Evolutionary conservation across 1,284 basidiomycete genomes (phyloP).

Genomic region (Mycena citricolor): DNA sequence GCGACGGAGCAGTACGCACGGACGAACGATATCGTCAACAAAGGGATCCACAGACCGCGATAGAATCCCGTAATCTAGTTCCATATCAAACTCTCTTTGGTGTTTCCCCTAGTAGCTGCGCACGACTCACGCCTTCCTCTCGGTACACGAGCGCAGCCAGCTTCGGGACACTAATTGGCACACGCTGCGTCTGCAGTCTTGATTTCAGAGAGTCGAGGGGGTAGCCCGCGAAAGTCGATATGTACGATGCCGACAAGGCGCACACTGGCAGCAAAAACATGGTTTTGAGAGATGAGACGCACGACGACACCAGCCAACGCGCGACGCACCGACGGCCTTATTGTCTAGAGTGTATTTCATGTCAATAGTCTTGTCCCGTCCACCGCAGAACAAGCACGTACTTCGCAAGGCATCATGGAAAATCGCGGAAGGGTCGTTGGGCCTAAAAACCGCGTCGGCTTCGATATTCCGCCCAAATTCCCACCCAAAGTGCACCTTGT

Average conservation of each 20-base stretch:
- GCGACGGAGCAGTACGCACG: slow-evolving; percentile 60
- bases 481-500: slow-evolving; percentile 46
- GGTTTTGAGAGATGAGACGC: not conserved
- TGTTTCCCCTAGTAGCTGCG: not conserved
- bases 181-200: slow-evolving; percentile 84
- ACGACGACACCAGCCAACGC: not conserved
- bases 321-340: slow-evolving; percentile 59
- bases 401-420: slow-evolving; percentile 70
- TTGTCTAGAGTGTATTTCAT: no score
- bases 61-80: slow-evolving; percentile 77
- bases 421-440: slow-evolving; percentile 46
- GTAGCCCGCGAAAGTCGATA: slow-evolving; percentile 81
- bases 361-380: slow-evolving; percentile 21
- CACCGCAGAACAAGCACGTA: slow-evolving; percentile 33
- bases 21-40: slow-evolving; percentile 96
- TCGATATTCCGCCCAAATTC: slow-evolving; percentile 18
- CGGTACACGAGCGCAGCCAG: slow-evolving; percentile 76
- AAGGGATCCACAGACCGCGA: slow-evolving; percentile 87
- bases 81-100: slow-evolving; percentile 4
- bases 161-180: slow-evolving; percentile 69
- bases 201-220: slow-evolving; percentile 92
- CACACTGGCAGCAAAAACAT: slow-evolving; percentile 40
- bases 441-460: slow-evolving; percentile 24
- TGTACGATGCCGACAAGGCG: slow-evolving; percentile 78
- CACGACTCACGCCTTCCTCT: slow-evolving; percentile 69